These are phyloP conservation scores for Saccharomycopsis fibuligera DNA, from an alignment of 805 yeast species.

Conservation along the genomic window DNA sequence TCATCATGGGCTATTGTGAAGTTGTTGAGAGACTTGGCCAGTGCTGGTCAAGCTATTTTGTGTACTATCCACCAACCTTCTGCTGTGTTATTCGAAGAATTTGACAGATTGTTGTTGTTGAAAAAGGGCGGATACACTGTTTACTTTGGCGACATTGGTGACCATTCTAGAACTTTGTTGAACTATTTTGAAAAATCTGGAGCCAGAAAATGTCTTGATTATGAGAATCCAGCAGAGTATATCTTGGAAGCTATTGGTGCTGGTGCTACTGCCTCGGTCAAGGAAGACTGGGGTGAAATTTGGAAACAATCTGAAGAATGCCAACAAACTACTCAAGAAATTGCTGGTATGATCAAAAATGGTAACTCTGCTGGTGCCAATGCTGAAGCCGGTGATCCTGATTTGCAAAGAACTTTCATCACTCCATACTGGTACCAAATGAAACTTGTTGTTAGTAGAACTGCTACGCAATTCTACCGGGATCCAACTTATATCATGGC, in stretches of 20 bases:
- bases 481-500: conserved; percentile 57
- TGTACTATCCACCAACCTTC: conserved; percentile 57
- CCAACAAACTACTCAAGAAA: conserved; percentile 25
- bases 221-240: conserved; percentile 73
- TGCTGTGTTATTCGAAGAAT: conserved; percentile 41
- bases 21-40: conserved; percentile 38
- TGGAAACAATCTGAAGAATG: conserved; percentile 46
- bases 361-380: not conserved
- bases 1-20: conserved; percentile 49
- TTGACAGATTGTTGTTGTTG: conserved; percentile 41
- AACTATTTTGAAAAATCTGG: conserved; percentile 61
- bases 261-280: conserved; percentile 58
- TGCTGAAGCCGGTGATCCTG: conserved; percentile 21
- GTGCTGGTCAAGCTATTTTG: conserved; percentile 44
- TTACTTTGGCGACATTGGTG: conserved; percentile 62
- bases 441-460: conserved; percentile 35
- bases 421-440: conserved; percentile 44
- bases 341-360: conserved; percentile 25
- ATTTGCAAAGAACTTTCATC: conserved; percentile 32
- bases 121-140: conserved; percentile 47
- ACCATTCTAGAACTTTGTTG: conserved; percentile 45
- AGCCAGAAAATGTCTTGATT: conserved; percentile 49
- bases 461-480: conserved; percentile 46
- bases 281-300: conserved; percentile 52
- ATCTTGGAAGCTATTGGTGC: conserved; percentile 70